A percentile compares a stretch with the other conserved stretches of the same genome.
Evolutionary conservation across 345 rosid genomes (phyloP).

Genomic region (Acer negundo): DNA sequence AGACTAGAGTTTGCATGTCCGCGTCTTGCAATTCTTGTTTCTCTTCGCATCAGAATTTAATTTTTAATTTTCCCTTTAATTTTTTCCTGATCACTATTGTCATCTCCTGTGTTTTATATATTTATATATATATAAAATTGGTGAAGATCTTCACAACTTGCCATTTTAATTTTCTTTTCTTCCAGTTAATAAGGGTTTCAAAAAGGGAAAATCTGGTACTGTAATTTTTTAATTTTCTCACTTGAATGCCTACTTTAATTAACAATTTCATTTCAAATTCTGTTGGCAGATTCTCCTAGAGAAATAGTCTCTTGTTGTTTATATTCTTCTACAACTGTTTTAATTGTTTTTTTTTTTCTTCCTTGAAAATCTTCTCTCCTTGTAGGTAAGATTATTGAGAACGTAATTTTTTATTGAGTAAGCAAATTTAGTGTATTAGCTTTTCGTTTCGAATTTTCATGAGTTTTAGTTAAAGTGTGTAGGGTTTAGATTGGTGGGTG

Average conservation of each 20-base stretch:
- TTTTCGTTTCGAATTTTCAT: not conserved
- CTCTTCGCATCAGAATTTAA: not conserved
- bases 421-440: not conserved
- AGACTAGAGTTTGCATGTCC: slow-evolving; percentile 4
- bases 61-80: not conserved
- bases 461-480: slow-evolving; percentile 5
- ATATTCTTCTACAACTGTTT: not conserved
- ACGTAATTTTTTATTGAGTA: not conserved
- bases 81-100: not conserved
- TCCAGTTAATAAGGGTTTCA: not conserved
- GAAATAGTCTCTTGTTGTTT: slow-evolving; percentile 6
- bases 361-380: not conserved
- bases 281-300: slow-evolving; percentile 31
- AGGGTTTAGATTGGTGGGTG: slow-evolving; percentile 19
- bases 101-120: not conserved
- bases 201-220: not conserved
- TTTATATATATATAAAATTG: not conserved
- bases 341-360: not conserved
- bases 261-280: slow-evolving; percentile 30
- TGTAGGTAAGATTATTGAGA: not conserved
- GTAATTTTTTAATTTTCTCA: not conserved
- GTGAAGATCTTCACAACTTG: not conserved
- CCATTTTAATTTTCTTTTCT: not conserved
- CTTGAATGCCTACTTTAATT: not conserved
- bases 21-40: not conserved